Evolutionary conservation across 2,329 filamentous ascomycete species (phyloP).

Genomic region (Decorospora gaudefroyi): DNA sequence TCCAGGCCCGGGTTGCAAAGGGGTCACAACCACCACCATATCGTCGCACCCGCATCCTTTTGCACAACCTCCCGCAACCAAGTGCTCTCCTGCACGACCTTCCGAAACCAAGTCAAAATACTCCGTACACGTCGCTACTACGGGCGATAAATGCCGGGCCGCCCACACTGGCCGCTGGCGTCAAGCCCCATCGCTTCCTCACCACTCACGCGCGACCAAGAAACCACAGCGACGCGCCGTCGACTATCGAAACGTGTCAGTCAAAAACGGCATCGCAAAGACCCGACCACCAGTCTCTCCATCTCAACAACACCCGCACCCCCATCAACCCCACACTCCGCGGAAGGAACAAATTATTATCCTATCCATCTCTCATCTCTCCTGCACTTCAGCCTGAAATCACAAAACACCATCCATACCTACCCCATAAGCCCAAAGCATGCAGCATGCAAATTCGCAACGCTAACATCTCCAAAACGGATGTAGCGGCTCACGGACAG

Average conservation of each 20-base stretch:
- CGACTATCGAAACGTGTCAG: constrained; percentile 7
- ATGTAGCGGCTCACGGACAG: no score
- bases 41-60: constrained; percentile 17
- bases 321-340: constrained; percentile 3
- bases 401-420: not conserved
- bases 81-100: not conserved
- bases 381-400: constrained; percentile 1
- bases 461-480: no score
- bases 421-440: not conserved
- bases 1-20: not conserved
- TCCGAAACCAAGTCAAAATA: constrained; percentile 2
- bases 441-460: no score
- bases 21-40: not conserved
- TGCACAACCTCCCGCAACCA: constrained; percentile 15
- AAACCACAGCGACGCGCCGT: constrained; percentile 26
- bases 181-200: constrained; percentile 12
- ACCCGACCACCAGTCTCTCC: constrained; percentile 5
- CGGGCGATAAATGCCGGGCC: constrained; percentile 17
- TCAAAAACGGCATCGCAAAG: not conserved
- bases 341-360: not conserved
- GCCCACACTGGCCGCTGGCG: constrained; percentile 12
- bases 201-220: constrained; percentile 12
- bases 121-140: no score
- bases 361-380: not conserved
- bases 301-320: not conserved